Base-by-base conservation (phyloP, 768 basidiomycete genomes). In the Pleurotus eryngii region DNA sequence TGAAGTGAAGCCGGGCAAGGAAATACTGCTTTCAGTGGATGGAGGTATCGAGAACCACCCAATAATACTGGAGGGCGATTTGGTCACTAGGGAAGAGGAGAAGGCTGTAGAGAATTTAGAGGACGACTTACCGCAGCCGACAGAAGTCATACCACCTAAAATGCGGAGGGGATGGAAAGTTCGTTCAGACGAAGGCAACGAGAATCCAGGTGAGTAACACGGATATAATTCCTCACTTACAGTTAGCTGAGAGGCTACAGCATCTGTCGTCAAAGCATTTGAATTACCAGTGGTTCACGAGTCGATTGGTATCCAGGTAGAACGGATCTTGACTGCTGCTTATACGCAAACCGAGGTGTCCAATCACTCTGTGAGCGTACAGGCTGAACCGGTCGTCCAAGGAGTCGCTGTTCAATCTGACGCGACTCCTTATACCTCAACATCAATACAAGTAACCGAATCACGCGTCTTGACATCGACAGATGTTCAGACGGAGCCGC, bases 1-100 rank as follows among this genome's bases (percentile, higher is more conserved):
- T 66, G 83, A 83, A 65, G 80, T 87, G 63, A 86, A 81, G 65
- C 82, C 86, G 11, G 87, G 87, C 57, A 86, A 86, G 69, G 84
- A 86, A 70, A 81, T 89, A 51, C 74, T 87, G 47, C 76, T 89
- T 55, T 77, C 85, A 5, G 73, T 89, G 35, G 78, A 85, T 61
- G 81, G 81, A 40, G 65, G 71, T 11, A 80, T 82, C 69, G 78
- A 81, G 57, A 84, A 86, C 57, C 77, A 75, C 58, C 72, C 84
- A 1, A 76, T 88, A 62, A 66, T 86, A 40, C 76, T 89, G 60
- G 83, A 85, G 62, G 86, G 79, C 14, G 78, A 81, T 70, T 60
- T 80, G 4, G 65, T 65, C 18, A 71, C 72, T 12, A 76, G 77
- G 46, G 70, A 72, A 15, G 77, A 80, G 59, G 76, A 73, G 35